phyloP scores from a whole-genome alignment of 345 rosid genomes.

The Litchi chinensis region DNA sequence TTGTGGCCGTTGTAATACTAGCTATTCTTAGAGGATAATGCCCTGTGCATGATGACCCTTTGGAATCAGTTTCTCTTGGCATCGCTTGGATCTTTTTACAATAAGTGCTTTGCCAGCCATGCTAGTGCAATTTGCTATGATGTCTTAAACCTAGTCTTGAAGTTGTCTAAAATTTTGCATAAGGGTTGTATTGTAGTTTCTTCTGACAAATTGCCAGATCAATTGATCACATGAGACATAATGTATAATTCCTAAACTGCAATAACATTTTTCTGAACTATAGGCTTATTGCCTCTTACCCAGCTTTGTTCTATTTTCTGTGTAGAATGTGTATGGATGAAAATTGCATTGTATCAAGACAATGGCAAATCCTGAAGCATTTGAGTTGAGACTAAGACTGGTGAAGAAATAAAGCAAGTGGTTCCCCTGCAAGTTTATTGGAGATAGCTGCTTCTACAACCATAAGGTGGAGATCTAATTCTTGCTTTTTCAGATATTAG shows the following conservation, averaged over 20 bases:
- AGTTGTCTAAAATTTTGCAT: not conserved
- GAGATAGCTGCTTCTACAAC: not conserved
- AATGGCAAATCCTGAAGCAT: not conserved
- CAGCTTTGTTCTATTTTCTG: not conserved
- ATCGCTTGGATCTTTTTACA: not conserved
- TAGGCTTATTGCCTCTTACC: not conserved
- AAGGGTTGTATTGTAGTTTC: not conserved
- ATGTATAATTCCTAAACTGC: not conserved
- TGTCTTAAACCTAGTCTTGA: not conserved
- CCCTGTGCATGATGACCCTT: not conserved
- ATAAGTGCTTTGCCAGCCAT: not conserved
- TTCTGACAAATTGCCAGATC: not conserved
- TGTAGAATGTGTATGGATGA: not conserved
- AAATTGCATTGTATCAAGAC: not conserved
- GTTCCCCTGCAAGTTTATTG: not conserved
- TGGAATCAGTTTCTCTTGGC: not conserved
- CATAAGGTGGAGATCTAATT: not conserved
- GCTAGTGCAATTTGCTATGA: not conserved
- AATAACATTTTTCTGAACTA: not conserved
- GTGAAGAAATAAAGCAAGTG: not conserved
- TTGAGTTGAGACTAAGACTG: not conserved
- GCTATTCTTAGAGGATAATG: not conserved
- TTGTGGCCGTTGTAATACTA: not conserved
- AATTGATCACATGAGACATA: not conserved
- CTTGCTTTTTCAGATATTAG: not conserved